Base-by-base conservation (phyloP, 768 basidiomycete species). In the Rhizopogon roseolus region DNA sequence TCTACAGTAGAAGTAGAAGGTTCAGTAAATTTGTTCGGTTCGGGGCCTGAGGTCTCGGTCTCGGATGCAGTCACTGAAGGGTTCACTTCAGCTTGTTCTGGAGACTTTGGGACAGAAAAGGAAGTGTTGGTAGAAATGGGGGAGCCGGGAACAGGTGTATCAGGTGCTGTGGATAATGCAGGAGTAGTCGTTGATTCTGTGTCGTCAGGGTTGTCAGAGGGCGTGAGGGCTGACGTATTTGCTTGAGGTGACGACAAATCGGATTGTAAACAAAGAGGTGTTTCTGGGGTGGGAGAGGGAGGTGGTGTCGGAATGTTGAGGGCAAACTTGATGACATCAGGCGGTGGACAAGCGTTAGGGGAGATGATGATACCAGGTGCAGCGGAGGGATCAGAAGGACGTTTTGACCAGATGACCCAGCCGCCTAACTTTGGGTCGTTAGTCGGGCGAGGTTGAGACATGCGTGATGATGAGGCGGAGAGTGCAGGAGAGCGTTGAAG, bases 321-420 rank as follows among this genome's bases (percentile, higher is more conserved):
- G n/a, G 87, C 87, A 16, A 72, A 71, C 41, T 78, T 72, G 0
- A 88, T 63, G 19, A 90, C 70, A 50, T 81, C 70, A 2, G 71
- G 73, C 28, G 88, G 87, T 4, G 88, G 88, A 37, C 75, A 73
- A 3, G 86, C 84, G 19, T 62, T 68, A 0, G 82, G 76, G 1
- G 87, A 88, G 27, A 90, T 85, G 58, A 90, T 88, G 54, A 90
- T 80, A 4, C 82, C 80, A 1, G 86, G 86, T 0, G 88, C 88
- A 42, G 69, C 65, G 3, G 78, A 71, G 0, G 88, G 88, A 63
- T 88, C 72, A 2, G 74, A 69, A 0, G 88, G 88, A 25, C 86
- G 79, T n/a, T 78, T 78, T 0, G 88, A 86, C 86, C 86, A 90
- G 37, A 90, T 79, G 5, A 81, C 85, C 71, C 81, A 88, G 37